Conservation (phyloP, 495 filamentous ascomycete species). For the Annulohypoxylon maeteangense region DNA sequence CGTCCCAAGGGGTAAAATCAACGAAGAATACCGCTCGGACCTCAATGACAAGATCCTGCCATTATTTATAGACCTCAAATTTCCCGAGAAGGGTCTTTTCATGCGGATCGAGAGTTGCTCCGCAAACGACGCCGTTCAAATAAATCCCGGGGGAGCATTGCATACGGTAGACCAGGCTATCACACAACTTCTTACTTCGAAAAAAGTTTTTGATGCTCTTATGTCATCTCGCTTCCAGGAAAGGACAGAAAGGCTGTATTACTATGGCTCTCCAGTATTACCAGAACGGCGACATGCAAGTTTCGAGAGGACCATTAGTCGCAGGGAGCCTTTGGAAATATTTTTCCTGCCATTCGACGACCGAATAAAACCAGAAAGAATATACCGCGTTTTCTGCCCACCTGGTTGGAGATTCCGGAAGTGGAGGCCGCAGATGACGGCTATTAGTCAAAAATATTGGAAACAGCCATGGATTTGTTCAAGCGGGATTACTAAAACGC, state of each 20-base stretch:
- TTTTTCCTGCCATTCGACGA: constrained; percentile 49
- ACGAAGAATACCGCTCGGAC: too few species aligned
- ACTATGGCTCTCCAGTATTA: background rate
- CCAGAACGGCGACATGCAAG: too few species aligned
- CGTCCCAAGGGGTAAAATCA: too few species aligned
- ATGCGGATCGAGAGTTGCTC: constrained; percentile 50
- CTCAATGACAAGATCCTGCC: too few species aligned
- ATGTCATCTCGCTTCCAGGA: background rate
- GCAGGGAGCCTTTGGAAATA: constrained; percentile 13
- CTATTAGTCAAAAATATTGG: constrained; percentile 52
- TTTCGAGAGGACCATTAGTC: background rate
- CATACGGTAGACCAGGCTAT: constrained; percentile 37
- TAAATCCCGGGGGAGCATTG: constrained; percentile 35
- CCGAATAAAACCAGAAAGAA: constrained; percentile 34
- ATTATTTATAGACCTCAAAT: constrained; percentile 2
- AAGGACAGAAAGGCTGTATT: background rate
- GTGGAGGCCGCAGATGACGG: constrained; percentile 36
- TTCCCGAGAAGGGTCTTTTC: constrained; percentile 45
- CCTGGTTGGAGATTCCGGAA: constrained; percentile 5
- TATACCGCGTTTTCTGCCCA: constrained; percentile 51
- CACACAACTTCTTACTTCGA: constrained; percentile 45
- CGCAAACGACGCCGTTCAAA: constrained; percentile 42
- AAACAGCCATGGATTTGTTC: constrained; percentile 45
- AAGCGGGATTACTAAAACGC: background rate
- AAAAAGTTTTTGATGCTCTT: constrained; percentile 33